Conservation (phyloP, 805 yeast species). For the Starmera amethionina region DNA sequence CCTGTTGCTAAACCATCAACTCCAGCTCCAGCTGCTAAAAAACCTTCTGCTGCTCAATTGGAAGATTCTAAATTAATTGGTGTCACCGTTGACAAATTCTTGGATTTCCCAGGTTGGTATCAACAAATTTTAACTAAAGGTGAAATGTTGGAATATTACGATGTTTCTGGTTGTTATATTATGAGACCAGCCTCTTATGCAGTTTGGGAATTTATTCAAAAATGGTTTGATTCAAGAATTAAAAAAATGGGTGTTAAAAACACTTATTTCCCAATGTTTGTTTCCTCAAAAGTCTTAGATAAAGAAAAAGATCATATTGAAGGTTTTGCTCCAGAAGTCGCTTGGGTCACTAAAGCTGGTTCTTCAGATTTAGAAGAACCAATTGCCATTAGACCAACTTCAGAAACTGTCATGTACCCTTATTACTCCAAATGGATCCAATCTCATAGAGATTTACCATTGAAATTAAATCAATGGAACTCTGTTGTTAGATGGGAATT, state of each 20-base stretch:
- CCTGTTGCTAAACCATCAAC: slow-evolving; percentile 11
- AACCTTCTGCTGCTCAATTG: slow-evolving; percentile 37
- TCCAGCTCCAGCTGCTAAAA: slow-evolving; percentile 24
- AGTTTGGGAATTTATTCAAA: slow-evolving; percentile 92
- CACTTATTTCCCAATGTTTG: slow-evolving; percentile 98
- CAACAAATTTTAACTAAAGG: slow-evolving; percentile 93
- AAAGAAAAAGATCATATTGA: slow-evolving; percentile 98
- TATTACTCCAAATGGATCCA: slow-evolving; percentile 99
- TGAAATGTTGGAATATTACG: slow-evolving; percentile 97
- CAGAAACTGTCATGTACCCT: slow-evolving; percentile 99
- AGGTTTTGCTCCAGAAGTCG: slow-evolving; percentile 99
- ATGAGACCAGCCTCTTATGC: slow-evolving; percentile 91
- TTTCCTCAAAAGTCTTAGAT: slow-evolving; percentile 84
- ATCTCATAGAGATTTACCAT: slow-evolving; percentile 95
- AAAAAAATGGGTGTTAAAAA: slow-evolving; percentile 87
- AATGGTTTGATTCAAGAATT: slow-evolving; percentile 72
- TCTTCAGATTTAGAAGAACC: slow-evolving; percentile 91
- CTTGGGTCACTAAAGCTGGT: slow-evolving; percentile 99
- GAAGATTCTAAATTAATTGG: slow-evolving; percentile 91
- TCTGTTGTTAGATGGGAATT: slow-evolving; percentile 99
- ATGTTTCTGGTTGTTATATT: slow-evolving; percentile 97
- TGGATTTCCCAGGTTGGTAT: slow-evolving; percentile 96
- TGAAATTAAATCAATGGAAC: slow-evolving; percentile 97
- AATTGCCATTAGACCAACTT: slow-evolving; percentile 98
- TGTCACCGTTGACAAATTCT: slow-evolving; percentile 86